Base-by-base conservation (phyloP, 2,329 filamentous ascomycete species). In the Tolypocladium ovalisporum region DNA sequence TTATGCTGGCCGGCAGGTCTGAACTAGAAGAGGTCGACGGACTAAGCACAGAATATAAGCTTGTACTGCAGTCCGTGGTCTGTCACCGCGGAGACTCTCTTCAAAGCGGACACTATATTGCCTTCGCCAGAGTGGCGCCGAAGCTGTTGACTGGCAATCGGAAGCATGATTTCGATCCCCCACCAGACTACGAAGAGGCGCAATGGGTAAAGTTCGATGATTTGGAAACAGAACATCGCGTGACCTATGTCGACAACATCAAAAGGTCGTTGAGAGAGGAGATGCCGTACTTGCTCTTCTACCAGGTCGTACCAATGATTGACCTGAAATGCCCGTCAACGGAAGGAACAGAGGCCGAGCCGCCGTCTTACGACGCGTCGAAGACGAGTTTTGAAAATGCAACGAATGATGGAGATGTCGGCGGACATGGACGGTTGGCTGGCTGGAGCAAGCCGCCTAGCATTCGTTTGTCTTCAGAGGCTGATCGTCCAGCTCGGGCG, bases 161-260 rank as follows among this genome's bases (percentile, higher is more conserved):
- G 62, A 73, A 76, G 53, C 75, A 79, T 67, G 78, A 76, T 65
- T 78, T 69, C 62, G 81, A 80, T 59, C 80, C 80, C 2, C 84
- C 84, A 9, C 84, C 84, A 15, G 79, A 84, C 57, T 89, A 90
- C 64, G 78, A 86, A 59, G 82, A 88, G 60, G 84, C 87, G 15
- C 83, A 86, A 61, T 99, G 94, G 94, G 85, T 96, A 69, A 87
- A 86, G 40, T 97, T 96, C 65, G 94, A 99, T 67, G 94, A 99
- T 68, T 76, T 97, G n/a, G 68, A 73, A 34, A 75, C 83, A 1
- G 76, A 81, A 39, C 79, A 85, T 57, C 83, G 93, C 32, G 87
- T 97, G 3, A 80, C 79, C 0, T 80, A 87, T 56, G 85, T 97
- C 54, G 84, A 95, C 65, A 87, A 97, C 61, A 83, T 86, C 64